Conservation (phyloP, 345 rosid genomes). For the Ceriops tagal region DNA sequence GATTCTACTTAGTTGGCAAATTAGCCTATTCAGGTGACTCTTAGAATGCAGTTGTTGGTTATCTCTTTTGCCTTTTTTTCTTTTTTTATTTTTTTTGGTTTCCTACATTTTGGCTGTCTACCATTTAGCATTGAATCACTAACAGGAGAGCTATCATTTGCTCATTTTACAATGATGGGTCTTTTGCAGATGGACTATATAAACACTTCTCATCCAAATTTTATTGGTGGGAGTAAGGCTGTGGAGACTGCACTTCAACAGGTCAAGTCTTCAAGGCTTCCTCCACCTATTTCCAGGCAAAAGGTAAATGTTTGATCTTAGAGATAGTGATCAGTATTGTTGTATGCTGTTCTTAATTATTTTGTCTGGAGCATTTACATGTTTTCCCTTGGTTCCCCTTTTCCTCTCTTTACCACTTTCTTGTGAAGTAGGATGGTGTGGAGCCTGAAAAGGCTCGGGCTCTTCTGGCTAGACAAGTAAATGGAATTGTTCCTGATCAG, state of each 20-base stretch:
- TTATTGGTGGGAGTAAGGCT: conserved; percentile 91
- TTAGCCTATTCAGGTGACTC: neutral
- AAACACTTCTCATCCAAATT: conserved; percentile 89
- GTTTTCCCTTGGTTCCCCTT: neutral
- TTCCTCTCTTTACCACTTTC: neutral
- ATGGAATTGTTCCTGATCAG: conserved; percentile 86
- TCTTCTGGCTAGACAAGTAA: conserved; percentile 79
- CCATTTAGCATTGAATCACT: no score
- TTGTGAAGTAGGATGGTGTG: conserved; percentile 50
- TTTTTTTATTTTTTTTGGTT: no score
- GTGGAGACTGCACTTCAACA: conserved; percentile 74
- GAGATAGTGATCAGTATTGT: conserved; percentile 2
- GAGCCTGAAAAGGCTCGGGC: conserved; percentile 81
- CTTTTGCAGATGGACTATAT: conserved; percentile 82
- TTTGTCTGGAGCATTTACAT: conserved; percentile 6
- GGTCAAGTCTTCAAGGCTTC: conserved; percentile 57
- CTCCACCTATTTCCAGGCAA: conserved; percentile 49
- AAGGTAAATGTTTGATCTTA: conserved; percentile 44
- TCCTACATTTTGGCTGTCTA: no score
- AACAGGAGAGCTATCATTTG: no score
- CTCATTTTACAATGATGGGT: neutral
- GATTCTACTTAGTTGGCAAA: neutral
- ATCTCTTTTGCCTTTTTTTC: neutral
- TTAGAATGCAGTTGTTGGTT: neutral
- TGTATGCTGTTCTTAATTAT: neutral